A percentile compares a stretch with the other conserved stretches of the same genome.
These are phyloP conservation scores for Penicillium capsulatum DNA, from an alignment of 2,329 filamentous ascomycete species.

Conservation along the genomic window DNA sequence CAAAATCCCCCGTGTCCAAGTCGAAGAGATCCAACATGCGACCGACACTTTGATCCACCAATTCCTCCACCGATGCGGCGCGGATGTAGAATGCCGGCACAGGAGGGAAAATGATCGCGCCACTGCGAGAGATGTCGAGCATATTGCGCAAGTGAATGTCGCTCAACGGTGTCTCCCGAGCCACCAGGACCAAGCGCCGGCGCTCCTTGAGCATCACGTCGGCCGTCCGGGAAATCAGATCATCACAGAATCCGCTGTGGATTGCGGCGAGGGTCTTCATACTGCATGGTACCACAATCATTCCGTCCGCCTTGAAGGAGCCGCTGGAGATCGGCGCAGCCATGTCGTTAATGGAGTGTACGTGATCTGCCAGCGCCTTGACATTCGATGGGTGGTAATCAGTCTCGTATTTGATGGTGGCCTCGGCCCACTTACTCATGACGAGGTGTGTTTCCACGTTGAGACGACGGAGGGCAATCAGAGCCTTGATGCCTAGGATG, in stretches of 20 bases:
- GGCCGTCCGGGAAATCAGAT: constrained; percentile 46
- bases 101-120: constrained; percentile 45
- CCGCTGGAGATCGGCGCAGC: constrained; percentile 46
- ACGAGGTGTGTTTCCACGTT: constrained; percentile 49
- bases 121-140: constrained; percentile 36
- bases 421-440: constrained; percentile 48
- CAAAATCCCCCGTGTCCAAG: constrained; percentile 41
- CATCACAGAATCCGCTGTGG: constrained; percentile 41
- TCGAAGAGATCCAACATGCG: constrained; percentile 47
- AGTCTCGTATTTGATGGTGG: constrained; percentile 49
- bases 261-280: constrained; percentile 49
- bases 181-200: constrained; percentile 38
- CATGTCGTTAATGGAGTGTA: constrained; percentile 44
- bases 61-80: constrained; percentile 39
- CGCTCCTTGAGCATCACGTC: constrained; percentile 48
- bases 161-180: constrained; percentile 46
- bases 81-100: constrained; percentile 46
- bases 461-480: constrained; percentile 40
- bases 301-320: constrained; percentile 43
- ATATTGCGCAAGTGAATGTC: constrained; percentile 49
- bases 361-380: constrained; percentile 37
- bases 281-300: constrained; percentile 49
- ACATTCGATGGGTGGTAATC: constrained; percentile 37
- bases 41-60: constrained; percentile 46
- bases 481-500: constrained; percentile 41